phyloP scores from a whole-genome alignment of 257 asterid genomes.

The Solanum bulbocastanum region DNA sequence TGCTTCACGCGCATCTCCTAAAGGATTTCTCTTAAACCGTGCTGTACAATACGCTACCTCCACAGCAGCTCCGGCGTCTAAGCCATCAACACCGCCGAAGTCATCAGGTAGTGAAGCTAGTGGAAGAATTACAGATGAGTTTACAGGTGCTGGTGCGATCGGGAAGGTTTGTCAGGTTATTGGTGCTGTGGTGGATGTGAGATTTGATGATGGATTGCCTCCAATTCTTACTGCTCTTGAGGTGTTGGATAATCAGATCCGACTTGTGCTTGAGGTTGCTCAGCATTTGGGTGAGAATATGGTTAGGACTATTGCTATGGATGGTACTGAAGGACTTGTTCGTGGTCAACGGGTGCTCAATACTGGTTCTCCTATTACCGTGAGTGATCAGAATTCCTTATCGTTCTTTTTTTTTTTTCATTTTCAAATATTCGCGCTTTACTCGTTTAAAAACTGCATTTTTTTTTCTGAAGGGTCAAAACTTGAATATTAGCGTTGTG shows the following conservation, averaged over 20 bases:
- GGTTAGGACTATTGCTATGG: constrained; percentile 90
- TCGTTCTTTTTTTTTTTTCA: background rate
- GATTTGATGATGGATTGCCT: constrained; percentile 77
- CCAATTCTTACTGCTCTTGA: constrained; percentile 85
- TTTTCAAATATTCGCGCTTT: background rate
- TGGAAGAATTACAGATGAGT: constrained; percentile 74
- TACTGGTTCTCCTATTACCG: constrained; percentile 85
- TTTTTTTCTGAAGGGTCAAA: background rate
- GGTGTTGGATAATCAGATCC: constrained; percentile 82
- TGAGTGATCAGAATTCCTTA: constrained; percentile 17
- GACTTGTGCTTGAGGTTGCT: constrained; percentile 82
- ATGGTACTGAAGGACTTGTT: constrained; percentile 88
- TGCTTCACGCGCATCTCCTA: constrained; percentile 28
- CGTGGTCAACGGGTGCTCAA: constrained; percentile 79
- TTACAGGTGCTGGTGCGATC: constrained; percentile 62
- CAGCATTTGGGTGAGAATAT: constrained; percentile 85
- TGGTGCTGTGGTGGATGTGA: constrained; percentile 92
- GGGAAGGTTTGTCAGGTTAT: constrained; percentile 85
- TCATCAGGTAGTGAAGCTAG: constrained; percentile 12
- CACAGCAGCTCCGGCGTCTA: constrained; percentile 16
- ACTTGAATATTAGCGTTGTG: background rate
- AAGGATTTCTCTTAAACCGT: constrained; percentile 59
- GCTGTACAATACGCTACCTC: constrained; percentile 58
- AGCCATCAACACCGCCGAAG: constrained; percentile 19
- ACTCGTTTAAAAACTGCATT: background rate